Percentiles rank a stretch among this genome's conserved stretches.
Conservation (phyloP, 1,284 basidiomycete species). For the Apiotrichum laibachii region DNA sequence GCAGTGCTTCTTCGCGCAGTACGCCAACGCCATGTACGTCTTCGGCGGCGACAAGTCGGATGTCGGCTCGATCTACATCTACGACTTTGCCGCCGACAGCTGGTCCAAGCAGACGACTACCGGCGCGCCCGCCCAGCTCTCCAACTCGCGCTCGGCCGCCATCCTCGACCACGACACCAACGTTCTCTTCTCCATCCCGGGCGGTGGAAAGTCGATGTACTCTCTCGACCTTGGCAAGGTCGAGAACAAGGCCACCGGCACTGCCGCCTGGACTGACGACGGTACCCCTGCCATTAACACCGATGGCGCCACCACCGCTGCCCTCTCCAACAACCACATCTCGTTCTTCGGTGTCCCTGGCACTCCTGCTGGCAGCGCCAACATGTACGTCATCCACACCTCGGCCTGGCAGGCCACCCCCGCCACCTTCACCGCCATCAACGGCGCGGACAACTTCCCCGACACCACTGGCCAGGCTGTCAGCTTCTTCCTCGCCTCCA, state of each 20-base stretch:
- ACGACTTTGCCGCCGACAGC: slow-evolving; percentile 43
- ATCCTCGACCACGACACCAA: slow-evolving; percentile 88
- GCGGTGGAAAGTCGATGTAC: slow-evolving; percentile 49
- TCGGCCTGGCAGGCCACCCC: slow-evolving; percentile 73
- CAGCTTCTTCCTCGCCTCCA: slow-evolving; percentile 66
- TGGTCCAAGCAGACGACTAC: slow-evolving; percentile 51
- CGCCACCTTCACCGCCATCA: slow-evolving; percentile 60
- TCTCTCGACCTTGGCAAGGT: slow-evolving; percentile 65
- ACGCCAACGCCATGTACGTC: slow-evolving; percentile 65
- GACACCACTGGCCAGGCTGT: slow-evolving; percentile 68
- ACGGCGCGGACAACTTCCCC: slow-evolving; percentile 63
- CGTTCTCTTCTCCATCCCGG: slow-evolving; percentile 59
- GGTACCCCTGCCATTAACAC: slow-evolving; percentile 55
- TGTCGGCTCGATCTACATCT: slow-evolving; percentile 55
- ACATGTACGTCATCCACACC: slow-evolving; percentile 85
- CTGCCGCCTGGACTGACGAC: slow-evolving; percentile 64
- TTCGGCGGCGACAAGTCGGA: slow-evolving; percentile 68
- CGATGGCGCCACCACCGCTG: slow-evolving; percentile 38
- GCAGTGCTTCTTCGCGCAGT: slow-evolving; percentile 50
- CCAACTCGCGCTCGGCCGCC: slow-evolving; percentile 50
- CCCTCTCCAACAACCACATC: slow-evolving; percentile 49
- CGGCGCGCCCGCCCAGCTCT: slow-evolving; percentile 34
- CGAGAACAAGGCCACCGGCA: slow-evolving; percentile 58
- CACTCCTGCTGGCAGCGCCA: slow-evolving; percentile 62
- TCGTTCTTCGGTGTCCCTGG: slow-evolving; percentile 71